These are phyloP conservation scores for Tetrapisispora fleetii DNA, from an alignment of 805 yeast genomes.

Conservation along the genomic window DNA sequence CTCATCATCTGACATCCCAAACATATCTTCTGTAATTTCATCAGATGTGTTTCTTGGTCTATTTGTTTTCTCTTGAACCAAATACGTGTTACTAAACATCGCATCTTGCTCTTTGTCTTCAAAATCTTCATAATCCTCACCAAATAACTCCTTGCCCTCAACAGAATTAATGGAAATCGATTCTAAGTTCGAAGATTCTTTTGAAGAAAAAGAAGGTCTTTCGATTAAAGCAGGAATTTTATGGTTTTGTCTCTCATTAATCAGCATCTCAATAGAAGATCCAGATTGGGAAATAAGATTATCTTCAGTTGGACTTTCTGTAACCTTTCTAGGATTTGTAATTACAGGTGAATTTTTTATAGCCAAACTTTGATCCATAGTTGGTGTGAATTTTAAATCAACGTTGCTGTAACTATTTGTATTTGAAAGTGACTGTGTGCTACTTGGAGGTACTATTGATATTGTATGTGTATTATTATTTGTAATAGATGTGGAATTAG, in stretches of 20 bases:
- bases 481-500: not conserved
- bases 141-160: slow-evolving; percentile 22
- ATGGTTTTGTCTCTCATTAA: not conserved
- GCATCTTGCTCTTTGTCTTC: slow-evolving; percentile 31
- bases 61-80: slow-evolving; percentile 1
- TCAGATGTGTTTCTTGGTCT: slow-evolving; percentile 11
- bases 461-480: not conserved
- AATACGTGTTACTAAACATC: slow-evolving; percentile 25
- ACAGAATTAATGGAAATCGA: not conserved
- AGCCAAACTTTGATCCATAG: not conserved
- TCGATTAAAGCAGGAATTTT: not conserved
- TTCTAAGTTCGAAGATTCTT: slow-evolving; percentile 1
- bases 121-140: slow-evolving; percentile 27
- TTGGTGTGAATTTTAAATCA: not conserved
- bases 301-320: not conserved
- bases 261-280: not conserved
- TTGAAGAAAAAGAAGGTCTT: not conserved
- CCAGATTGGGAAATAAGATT: not conserved
- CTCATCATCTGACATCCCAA: slow-evolving; percentile 25
- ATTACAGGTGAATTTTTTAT: not conserved
- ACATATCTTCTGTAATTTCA: slow-evolving; percentile 25
- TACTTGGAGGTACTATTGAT: not conserved
- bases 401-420: not conserved
- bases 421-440: slow-evolving; percentile 3
- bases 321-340: not conserved